Evolutionary conservation across 2,329 filamentous ascomycete species (phyloP).

Genomic region (Raffaelea ambrosiae): DNA sequence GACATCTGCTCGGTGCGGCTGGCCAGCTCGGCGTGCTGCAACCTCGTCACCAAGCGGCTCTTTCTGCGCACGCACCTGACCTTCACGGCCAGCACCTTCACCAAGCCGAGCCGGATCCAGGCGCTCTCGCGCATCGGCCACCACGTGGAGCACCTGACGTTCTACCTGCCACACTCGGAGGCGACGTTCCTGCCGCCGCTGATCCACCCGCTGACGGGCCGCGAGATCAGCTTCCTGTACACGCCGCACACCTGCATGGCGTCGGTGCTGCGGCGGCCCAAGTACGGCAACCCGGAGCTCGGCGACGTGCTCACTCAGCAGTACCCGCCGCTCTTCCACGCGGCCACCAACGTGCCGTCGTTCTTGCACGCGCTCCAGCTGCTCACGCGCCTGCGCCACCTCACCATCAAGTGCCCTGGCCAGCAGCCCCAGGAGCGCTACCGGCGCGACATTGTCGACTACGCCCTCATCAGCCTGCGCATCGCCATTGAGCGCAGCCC

Average conservation of each 20-base stretch:
- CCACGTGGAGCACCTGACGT: slow-evolving; percentile 69
- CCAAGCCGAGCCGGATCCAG: slow-evolving; percentile 61
- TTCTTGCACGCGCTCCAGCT: slow-evolving; percentile 69
- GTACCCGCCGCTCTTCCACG: slow-evolving; percentile 83
- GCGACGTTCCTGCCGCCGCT: slow-evolving; percentile 80
- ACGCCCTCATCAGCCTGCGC: slow-evolving; percentile 77
- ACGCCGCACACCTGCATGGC: slow-evolving; percentile 63
- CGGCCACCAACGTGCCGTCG: slow-evolving; percentile 76
- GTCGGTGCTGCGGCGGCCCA: slow-evolving; percentile 55
- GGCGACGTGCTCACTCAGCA: slow-evolving; percentile 77
- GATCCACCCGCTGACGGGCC: slow-evolving; percentile 66
- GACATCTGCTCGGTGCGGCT: slow-evolving; percentile 55
- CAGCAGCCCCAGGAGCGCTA: slow-evolving; percentile 62
- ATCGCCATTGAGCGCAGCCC: slow-evolving; percentile 72
- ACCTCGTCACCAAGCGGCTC: slow-evolving; percentile 58
- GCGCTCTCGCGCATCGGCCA: slow-evolving; percentile 71
- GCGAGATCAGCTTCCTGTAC: slow-evolving; percentile 75
- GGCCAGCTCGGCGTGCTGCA: slow-evolving; percentile 61
- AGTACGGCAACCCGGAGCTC: slow-evolving; percentile 72
- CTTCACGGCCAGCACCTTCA: slow-evolving; percentile 68
- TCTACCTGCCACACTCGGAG: slow-evolving; percentile 66
- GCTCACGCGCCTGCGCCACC: slow-evolving; percentile 61
- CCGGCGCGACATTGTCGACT: slow-evolving; percentile 72
- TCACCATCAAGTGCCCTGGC: slow-evolving; percentile 69
- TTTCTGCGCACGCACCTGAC: slow-evolving; percentile 62